Conservation (phyloP, 257 asterid species). For the Dorcoceras hygrometricum region DNA sequence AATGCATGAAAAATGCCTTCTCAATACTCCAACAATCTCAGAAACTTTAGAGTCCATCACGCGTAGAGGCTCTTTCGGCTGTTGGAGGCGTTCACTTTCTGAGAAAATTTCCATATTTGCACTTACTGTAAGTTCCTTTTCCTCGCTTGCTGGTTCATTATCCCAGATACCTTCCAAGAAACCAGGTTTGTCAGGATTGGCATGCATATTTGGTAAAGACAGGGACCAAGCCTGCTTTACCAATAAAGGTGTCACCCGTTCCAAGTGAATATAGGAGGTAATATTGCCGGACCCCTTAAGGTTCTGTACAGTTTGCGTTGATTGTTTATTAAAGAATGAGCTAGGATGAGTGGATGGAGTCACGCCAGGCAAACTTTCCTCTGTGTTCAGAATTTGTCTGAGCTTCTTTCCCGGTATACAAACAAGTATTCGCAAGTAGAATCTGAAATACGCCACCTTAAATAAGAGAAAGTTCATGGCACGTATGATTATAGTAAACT, state of each 20-base stretch:
- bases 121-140: slow-evolving; percentile 42
- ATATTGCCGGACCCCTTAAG: slow-evolving; percentile 46
- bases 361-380: slow-evolving; percentile 69
- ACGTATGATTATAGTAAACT: slow-evolving; percentile 15
- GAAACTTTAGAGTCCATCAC: slow-evolving; percentile 90
- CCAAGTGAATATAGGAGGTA: slow-evolving; percentile 59
- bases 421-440: slow-evolving; percentile 80
- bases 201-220: slow-evolving; percentile 53
- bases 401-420: slow-evolving; percentile 91
- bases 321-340: slow-evolving; percentile 56
- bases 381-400: slow-evolving; percentile 54
- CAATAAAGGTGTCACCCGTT: slow-evolving; percentile 59
- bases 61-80: slow-evolving; percentile 61
- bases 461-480: slow-evolving; percentile 23
- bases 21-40: slow-evolving; percentile 54
- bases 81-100: slow-evolving; percentile 41
- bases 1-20: slow-evolving; percentile 73
- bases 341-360: slow-evolving; percentile 67
- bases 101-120: slow-evolving; percentile 32
- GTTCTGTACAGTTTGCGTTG: slow-evolving; percentile 42
- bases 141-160: slow-evolving; percentile 40
- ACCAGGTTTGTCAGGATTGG: slow-evolving; percentile 42
- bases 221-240: slow-evolving; percentile 94
- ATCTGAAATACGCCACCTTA: slow-evolving; percentile 51
- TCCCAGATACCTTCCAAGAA: slow-evolving; percentile 59